Base-by-base conservation (phyloP, 2,329 filamentous ascomycete genomes). In the Colletotrichum lupini region DNA sequence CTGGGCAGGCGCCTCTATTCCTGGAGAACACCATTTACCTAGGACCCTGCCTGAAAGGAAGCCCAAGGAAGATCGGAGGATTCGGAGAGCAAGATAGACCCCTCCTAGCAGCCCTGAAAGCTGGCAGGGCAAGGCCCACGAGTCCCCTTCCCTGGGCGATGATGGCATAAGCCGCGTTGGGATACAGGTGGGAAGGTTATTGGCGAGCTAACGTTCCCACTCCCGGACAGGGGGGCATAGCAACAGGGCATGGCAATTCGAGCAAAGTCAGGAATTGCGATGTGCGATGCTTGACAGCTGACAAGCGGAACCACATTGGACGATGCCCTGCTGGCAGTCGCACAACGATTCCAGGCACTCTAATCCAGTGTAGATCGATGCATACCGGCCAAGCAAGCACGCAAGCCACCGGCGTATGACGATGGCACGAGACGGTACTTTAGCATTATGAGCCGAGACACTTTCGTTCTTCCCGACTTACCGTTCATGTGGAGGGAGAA, bases 141-240 rank as follows among this genome's bases (percentile, higher is more conserved):
- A n/a, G 22, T 19, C 6, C 49, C 35, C 37, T n/a, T 42, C 12
- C 62, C 14, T 12, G 24, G 67, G 46, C 30, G 14, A 42, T 73
- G 55, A 61, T 57, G 67, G 68, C 67, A 70, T 61, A 65, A 73
- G 55, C 60, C 59, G 70, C 55, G 42, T 49, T 60, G 59, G 55
- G 60, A 57, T 28, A 46, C 56, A 61, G 49, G 35, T 58, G 32
- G 70, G 56, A 61, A 52, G 62, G 68, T 30, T 55, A 37, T 49
- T 55, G n/a, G 53, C 37, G 37, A 62, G 62, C 56, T 61, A 67
- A 57, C 42, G 35, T 72, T 53, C 46, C 67, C 67, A 72, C 67
- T 67, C 24, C 56, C 35, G 56, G 56, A 58, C 56, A 58, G 56
- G 71, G 70, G 66, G 37, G 37, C 14, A 16, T 1, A 16, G 35